A percentile compares a stretch with the other conserved stretches of the same genome.
phyloP scores from a whole-genome alignment of 179 eudicot species.

The Patellifolia procumbens region DNA sequence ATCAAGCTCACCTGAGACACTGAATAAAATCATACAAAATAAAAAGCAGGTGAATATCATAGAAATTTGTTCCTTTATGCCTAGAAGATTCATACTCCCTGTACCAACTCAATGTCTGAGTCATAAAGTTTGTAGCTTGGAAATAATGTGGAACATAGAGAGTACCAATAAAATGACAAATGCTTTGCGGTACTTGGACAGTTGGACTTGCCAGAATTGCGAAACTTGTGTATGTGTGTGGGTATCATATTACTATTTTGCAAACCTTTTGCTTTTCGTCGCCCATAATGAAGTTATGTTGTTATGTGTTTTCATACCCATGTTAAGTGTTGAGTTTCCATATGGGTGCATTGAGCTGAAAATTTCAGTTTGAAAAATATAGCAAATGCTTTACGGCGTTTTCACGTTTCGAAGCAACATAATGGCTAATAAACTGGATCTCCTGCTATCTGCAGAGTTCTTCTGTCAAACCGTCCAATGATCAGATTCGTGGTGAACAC shows the following conservation, averaged over 20 bases:
- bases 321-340: neutral
- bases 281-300: neutral
- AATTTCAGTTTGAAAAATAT: neutral
- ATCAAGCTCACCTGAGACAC: conserved; percentile 79
- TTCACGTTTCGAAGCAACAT: neutral
- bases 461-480: conserved; percentile 48
- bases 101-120: neutral
- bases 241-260: neutral
- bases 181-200: neutral
- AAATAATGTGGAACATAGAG: neutral
- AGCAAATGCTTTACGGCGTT: neutral
- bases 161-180: too few relatives aligned
- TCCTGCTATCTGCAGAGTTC: conserved; percentile 49
- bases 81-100: neutral
- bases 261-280: neutral
- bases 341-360: neutral
- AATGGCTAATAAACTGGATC: conserved; percentile 2
- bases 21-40: conserved; percentile 57
- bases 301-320: neutral
- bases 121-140: neutral
- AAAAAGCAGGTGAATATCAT: conserved; percentile 58
- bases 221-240: neutral
- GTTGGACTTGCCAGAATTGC: neutral
- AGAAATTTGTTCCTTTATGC: conserved; percentile 3
- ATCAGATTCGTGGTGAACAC: conserved; percentile 44